Conservation (phyloP, 768 basidiomycete species). For the Wakefieldia striispora region DNA sequence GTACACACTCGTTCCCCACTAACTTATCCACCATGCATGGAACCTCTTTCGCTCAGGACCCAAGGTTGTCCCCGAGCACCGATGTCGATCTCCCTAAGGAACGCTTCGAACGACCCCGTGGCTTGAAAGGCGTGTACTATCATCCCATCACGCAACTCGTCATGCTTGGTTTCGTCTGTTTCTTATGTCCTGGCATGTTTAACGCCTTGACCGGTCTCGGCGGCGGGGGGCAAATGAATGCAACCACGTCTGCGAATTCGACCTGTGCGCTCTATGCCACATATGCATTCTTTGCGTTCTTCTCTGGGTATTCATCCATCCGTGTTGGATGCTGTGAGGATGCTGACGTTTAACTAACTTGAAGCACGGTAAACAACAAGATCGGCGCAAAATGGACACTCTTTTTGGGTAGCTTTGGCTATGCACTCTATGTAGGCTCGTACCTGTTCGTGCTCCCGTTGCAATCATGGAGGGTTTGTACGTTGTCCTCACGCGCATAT, state of each 20-base stretch:
- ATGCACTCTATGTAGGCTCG: constrained; percentile 70
- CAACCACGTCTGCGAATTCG: constrained; percentile 63
- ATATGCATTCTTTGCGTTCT: constrained; percentile 57
- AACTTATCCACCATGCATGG: neutral
- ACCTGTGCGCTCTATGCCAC: constrained; percentile 66
- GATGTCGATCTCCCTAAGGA: constrained; percentile 10
- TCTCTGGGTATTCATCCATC: constrained; percentile 51
- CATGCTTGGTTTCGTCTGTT: constrained; percentile 69
- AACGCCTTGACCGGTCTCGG: constrained; percentile 78
- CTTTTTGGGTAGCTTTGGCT: constrained; percentile 67
- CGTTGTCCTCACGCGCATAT: neutral
- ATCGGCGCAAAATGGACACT: constrained; percentile 72
- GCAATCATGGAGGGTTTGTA: neutral
- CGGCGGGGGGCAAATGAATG: constrained; percentile 69
- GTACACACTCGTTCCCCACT: neutral
- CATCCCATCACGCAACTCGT: constrained; percentile 56
- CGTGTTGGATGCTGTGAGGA: neutral
- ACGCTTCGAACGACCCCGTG: constrained; percentile 44
- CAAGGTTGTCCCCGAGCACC: neutral
- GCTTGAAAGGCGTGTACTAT: constrained; percentile 54
- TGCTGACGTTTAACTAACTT: neutral
- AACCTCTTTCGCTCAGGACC: constrained; percentile 2
- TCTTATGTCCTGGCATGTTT: constrained; percentile 60
- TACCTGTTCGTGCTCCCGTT: constrained; percentile 50
- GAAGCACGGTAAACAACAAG: constrained; percentile 74